Evolutionary conservation across 495 filamentous ascomycete genomes (phyloP).

Genomic region (Podospora australis): DNA sequence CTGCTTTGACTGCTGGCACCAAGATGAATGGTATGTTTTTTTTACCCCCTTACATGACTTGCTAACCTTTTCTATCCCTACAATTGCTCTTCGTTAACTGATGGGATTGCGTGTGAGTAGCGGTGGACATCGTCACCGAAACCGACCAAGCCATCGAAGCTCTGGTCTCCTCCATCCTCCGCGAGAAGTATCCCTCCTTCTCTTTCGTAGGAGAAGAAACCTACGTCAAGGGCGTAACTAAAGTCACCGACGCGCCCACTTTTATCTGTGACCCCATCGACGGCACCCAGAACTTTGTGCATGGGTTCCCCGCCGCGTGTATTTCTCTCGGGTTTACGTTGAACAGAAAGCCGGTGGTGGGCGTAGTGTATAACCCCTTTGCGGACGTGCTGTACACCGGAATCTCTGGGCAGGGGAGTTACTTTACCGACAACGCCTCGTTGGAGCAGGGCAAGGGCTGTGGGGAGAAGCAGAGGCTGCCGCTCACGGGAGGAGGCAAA

Average conservation of each 20-base stretch:
- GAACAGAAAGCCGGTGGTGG: conserved; percentile 56
- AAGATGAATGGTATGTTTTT: conserved; percentile 72
- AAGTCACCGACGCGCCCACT: conserved; percentile 63
- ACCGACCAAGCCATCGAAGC: conserved; percentile 78
- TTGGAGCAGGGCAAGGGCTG: conserved; percentile 21
- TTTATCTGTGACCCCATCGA: conserved; percentile 90
- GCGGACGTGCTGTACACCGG: conserved; percentile 61
- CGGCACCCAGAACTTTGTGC: conserved; percentile 85
- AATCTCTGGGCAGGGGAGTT: conserved; percentile 64
- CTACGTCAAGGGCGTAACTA: conserved; percentile 56
- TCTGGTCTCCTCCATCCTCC: conserved; percentile 61
- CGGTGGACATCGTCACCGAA: conserved; percentile 80
- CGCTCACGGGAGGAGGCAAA: conserved; percentile 53
- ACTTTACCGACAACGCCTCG: conserved; percentile 38
- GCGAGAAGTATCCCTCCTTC: conserved; percentile 58
- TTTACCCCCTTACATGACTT: neutral
- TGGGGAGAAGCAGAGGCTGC: conserved; percentile 30
- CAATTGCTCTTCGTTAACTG: neutral
- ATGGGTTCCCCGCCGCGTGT: conserved; percentile 71
- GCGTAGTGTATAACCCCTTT: conserved; percentile 82
- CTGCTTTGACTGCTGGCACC: conserved; percentile 52
- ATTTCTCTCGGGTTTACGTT: conserved; percentile 75
- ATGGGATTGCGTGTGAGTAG: conserved; percentile 29
- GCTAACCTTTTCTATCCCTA: conserved; percentile 7
- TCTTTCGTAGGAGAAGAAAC: conserved; percentile 81